Evolutionary conservation across 352 stramenopile species (phyloP).

Genomic region (Phytophthora rubi): DNA sequence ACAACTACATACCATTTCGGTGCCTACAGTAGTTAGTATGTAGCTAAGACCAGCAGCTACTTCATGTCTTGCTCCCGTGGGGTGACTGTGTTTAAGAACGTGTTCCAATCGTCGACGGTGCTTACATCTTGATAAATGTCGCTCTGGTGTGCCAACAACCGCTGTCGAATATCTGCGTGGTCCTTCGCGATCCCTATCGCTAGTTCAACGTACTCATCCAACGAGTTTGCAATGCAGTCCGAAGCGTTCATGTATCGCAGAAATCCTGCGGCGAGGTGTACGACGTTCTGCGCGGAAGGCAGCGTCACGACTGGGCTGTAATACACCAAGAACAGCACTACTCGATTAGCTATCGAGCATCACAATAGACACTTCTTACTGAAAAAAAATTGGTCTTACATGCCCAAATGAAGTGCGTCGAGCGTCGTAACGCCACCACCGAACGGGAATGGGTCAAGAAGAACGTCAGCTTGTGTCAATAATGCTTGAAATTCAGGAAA

Average conservation of each 20-base stretch:
- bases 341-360: not conserved
- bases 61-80: not conserved
- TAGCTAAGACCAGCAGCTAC: too few species aligned
- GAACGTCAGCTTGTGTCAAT: conserved; percentile 64
- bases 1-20: not conserved
- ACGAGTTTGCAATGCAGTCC: conserved; percentile 43
- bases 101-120: conserved; percentile 46
- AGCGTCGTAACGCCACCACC: conserved; percentile 86
- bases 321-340: not conserved
- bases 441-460: conserved; percentile 87
- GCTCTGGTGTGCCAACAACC: conserved; percentile 27
- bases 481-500: conserved; percentile 64
- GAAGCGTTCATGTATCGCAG: conserved; percentile 60
- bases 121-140: conserved; percentile 38
- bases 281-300: conserved; percentile 54
- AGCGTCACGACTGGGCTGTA: conserved; percentile 65
- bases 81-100: conserved; percentile 33
- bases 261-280: conserved; percentile 68
- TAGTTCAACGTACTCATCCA: conserved; percentile 50
- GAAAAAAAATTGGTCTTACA: conserved; percentile 41
- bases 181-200: conserved; percentile 46
- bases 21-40: too few species aligned
- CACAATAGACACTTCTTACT: not conserved
- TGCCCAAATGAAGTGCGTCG: conserved; percentile 78
- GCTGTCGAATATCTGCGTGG: conserved; percentile 18